Percentiles rank a stretch among this genome's conserved stretches.
These are phyloP conservation scores for Gigaspora rosea DNA, from an alignment of 192 early-diverging fungal genomes.

Conservation along the genomic window DNA sequence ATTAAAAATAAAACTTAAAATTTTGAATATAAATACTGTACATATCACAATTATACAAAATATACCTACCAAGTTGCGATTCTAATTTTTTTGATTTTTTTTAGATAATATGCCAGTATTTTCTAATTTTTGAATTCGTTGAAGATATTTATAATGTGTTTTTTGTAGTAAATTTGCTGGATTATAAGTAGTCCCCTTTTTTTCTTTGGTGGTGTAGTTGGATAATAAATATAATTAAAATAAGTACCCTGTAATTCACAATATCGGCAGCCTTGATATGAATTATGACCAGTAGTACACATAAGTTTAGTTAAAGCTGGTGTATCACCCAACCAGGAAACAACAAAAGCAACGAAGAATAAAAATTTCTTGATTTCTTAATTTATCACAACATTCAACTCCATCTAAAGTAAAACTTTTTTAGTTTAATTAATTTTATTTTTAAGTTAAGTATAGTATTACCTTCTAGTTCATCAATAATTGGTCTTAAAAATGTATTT, in stretches of 20 bases:
- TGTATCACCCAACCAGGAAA: not conserved
- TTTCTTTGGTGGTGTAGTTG: not conserved
- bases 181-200: not conserved
- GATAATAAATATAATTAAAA: constrained; percentile 12
- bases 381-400: not conserved
- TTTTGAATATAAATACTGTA: too few species aligned
- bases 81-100: too few species aligned
- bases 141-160: not conserved
- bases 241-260: not conserved
- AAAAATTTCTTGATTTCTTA: not conserved
- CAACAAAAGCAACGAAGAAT: not conserved
- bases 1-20: too few species aligned
- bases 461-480: not conserved
- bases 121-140: not conserved
- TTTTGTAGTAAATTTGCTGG: not conserved
- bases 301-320: constrained; percentile 1
- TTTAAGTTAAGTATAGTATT: not conserved
- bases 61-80: too few species aligned
- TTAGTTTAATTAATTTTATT: not conserved
- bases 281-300: constrained; percentile 17
- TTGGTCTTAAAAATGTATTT: constrained; percentile 2
- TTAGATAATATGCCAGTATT: too few species aligned
- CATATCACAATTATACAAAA: too few species aligned
- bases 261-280: not conserved
- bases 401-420: not conserved